Base-by-base conservation (phyloP, 2,329 filamentous ascomycete genomes). In the Esteya vermicola region DNA sequence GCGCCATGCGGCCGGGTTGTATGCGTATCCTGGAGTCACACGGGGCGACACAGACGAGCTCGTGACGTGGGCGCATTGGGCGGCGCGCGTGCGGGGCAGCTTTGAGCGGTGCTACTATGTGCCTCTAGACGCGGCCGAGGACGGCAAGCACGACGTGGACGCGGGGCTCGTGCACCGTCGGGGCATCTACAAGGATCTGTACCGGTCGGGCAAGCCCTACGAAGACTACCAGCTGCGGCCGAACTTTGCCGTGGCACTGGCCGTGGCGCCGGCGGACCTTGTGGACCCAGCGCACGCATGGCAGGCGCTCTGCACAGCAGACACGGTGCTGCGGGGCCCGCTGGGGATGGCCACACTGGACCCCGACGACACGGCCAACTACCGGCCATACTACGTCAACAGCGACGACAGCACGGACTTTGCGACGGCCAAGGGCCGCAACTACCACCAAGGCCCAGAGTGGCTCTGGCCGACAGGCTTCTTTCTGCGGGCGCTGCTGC, bases 391-490 rank as follows among this genome's bases (percentile, higher is more conserved):
- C 64, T 98, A 98, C 64, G 78, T 81, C 66, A 98, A 98, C 63
- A 83, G 81, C 49, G 89, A 96, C 53, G 91, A 98, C 60, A 89
- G 81, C 44, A 76, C 75, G 12, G 84, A 96, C 58, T 96, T 95
- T 54, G 75, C 84, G 10, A 96, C 89, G 0, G 78, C 82, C 50
- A 96, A 96, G 61, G 91, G 91, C 37, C 73, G 91, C 42, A 98
- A 96, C 61, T 98, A 98, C 62, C 91, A 98, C 59, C 89, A 96
- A 58, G 91, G 91, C 5, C 93, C 91, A 0, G 91, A 98, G 58
- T 98, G 91, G 91, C 64, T 95, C 20, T 98, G 91, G 91, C 93
- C 89, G 1, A 89, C 85, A 1, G 91, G 91, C 5, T 98, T 86
- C 66, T 98, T 94, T 68, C 68, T 95, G 19, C 78, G 93, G 36